Evolutionary conservation across 805 yeast genomes (phyloP).

Genomic region (Candida coleopterorum): DNA sequence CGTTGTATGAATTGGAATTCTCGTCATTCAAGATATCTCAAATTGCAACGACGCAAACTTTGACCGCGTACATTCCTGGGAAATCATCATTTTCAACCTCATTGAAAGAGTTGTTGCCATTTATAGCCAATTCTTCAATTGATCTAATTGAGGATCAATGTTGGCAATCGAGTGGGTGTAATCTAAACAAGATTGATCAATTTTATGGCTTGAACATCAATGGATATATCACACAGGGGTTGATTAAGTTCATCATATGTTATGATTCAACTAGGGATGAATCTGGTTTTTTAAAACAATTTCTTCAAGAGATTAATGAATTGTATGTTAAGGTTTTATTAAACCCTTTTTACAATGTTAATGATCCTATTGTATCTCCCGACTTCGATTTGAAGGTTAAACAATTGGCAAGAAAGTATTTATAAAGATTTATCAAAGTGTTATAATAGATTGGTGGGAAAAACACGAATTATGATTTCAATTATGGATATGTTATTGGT

Average conservation of each 20-base stretch:
- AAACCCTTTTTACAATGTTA: constrained; percentile 80
- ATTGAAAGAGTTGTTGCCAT: constrained; percentile 78
- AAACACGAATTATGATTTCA: too few relatives aligned
- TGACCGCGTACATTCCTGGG: constrained; percentile 39
- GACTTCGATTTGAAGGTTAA: constrained; percentile 74
- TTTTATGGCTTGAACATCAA: constrained; percentile 81
- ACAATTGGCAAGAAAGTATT: constrained; percentile 67
- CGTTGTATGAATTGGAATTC: constrained; percentile 83
- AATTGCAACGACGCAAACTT: constrained; percentile 2
- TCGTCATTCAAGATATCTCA: constrained; percentile 63
- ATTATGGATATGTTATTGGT: too few relatives aligned
- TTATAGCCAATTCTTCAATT: constrained; percentile 79
- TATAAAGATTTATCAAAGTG: too few relatives aligned
- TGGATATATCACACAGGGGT: constrained; percentile 85
- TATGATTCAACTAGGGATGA: constrained; percentile 31
- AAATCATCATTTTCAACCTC: constrained; percentile 59
- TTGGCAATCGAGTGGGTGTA: constrained; percentile 64
- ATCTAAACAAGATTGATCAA: constrained; percentile 75
- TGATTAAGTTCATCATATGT: constrained; percentile 69
- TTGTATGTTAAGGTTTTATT: constrained; percentile 78
- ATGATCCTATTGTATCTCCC: constrained; percentile 68
- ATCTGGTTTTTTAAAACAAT: constrained; percentile 76
- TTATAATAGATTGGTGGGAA: too few relatives aligned
- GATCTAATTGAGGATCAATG: constrained; percentile 91
- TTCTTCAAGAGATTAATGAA: constrained; percentile 82